Conservation (phyloP, 768 basidiomycete species). For the Trametes coccinea region DNA sequence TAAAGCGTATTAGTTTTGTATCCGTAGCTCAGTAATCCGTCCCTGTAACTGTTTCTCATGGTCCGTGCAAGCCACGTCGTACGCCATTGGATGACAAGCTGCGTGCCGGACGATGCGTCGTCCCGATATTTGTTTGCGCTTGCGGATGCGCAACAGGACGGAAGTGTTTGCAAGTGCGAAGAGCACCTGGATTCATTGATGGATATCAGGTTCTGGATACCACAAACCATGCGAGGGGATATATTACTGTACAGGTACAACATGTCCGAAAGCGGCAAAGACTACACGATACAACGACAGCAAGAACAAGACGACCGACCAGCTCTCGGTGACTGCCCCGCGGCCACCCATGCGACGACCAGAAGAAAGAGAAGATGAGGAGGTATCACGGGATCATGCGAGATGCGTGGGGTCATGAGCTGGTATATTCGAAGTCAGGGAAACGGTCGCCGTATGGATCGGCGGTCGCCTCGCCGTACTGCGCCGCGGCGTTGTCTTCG, state of each 20-base stretch:
- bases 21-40: too few species aligned
- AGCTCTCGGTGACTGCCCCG: neutral
- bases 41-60: too few species aligned
- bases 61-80: too few species aligned
- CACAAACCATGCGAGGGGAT: neutral
- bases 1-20: too few species aligned
- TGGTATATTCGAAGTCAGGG: slow-evolving; percentile 77
- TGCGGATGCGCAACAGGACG: too few species aligned
- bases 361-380: neutral
- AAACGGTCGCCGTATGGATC: slow-evolving; percentile 72
- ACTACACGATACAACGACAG: neutral
- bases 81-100: too few species aligned
- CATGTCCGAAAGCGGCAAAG: neutral
- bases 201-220: neutral
- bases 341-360: neutral
- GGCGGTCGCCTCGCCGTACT: slow-evolving; percentile 57
- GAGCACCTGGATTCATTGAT: neutral
- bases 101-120: too few species aligned
- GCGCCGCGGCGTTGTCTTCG: slow-evolving; percentile 63
- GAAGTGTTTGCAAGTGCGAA: too few species aligned
- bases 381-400: neutral
- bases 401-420: slow-evolving; percentile 9
- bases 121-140: too few species aligned
- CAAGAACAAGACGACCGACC: neutral
- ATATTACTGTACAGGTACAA: neutral